Percentiles rank a stretch among this genome's conserved stretches.
phyloP scores from a whole-genome alignment of 2,329 filamentous ascomycete species.

The Penicillium sclerotigenum region DNA sequence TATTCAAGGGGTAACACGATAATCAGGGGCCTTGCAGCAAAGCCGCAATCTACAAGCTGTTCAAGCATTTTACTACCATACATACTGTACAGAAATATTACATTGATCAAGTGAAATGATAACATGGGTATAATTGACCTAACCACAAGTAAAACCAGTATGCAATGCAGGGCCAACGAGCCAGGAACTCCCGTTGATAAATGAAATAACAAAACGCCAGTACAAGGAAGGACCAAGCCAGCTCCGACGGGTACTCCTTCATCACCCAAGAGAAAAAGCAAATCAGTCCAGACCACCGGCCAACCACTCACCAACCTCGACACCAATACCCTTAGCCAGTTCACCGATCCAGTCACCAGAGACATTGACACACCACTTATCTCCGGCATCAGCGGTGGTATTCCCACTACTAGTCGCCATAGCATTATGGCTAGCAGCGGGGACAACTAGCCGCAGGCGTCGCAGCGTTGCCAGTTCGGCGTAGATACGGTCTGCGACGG shows the following conservation, averaged over 20 bases:
- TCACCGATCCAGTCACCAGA: conserved; percentile 47
- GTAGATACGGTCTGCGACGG: conserved; percentile 45
- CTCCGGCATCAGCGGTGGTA: conserved; percentile 40
- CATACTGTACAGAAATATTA: no score
- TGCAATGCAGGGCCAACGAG: background rate
- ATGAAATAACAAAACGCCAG: conserved; percentile 5
- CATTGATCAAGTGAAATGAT: background rate
- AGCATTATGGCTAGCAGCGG: conserved; percentile 36
- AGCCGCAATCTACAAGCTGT: background rate
- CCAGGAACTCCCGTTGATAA: background rate
- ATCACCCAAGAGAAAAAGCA: background rate
- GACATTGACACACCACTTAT: conserved; percentile 50
- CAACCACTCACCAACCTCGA: conserved; percentile 47
- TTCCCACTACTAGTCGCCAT: conserved; percentile 34
- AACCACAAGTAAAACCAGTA: background rate
- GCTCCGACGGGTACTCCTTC: background rate
- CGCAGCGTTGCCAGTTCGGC: conserved; percentile 47
- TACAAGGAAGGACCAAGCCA: background rate
- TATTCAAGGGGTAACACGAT: background rate
- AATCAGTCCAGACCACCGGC: conserved; percentile 38
- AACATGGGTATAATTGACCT: conserved; percentile 3
- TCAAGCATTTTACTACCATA: background rate
- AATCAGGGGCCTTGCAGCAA: no score
- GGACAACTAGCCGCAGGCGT: conserved; percentile 46
- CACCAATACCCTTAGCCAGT: conserved; percentile 44